phyloP scores from a whole-genome alignment of 306 rosid species.

The Boehmeria nivea region DNA sequence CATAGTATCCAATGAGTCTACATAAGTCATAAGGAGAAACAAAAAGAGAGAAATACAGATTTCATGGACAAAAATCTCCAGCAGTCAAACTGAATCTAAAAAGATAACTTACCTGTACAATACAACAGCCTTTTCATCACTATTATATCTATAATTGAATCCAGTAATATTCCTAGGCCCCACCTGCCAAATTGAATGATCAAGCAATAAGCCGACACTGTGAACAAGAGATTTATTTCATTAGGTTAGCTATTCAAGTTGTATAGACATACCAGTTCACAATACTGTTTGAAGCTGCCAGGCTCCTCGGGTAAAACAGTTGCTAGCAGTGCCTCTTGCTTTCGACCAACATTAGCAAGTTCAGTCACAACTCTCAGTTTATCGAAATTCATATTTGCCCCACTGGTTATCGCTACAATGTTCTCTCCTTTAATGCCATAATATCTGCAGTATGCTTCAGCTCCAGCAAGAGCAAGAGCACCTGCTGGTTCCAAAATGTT shows the following conservation, averaged over 20 bases:
- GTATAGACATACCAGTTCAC: conserved; percentile 66
- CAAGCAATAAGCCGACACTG: conserved; percentile 17
- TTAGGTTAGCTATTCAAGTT: not conserved
- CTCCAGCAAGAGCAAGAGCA: conserved; percentile 96
- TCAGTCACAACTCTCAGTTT: conserved; percentile 84
- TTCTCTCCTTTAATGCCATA: conserved; percentile 78
- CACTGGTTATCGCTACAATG: conserved; percentile 82
- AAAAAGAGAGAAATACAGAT: not conserved
- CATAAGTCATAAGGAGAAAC: too few species aligned
- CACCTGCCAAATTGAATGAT: conserved; percentile 44
- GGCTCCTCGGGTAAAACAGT: conserved; percentile 73
- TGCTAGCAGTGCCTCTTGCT: conserved; percentile 85
- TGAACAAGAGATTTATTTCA: not conserved
- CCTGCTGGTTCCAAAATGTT: conserved; percentile 97
- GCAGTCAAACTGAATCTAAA: not conserved
- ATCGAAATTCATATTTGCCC: conserved; percentile 98
- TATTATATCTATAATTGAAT: conserved; percentile 73
- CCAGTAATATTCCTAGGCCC: conserved; percentile 82
- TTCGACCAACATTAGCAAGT: conserved; percentile 90
- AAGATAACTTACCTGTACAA: conserved; percentile 60
- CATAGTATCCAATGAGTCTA: not conserved
- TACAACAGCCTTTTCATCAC: conserved; percentile 58
- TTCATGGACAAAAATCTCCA: not conserved
- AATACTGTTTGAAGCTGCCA: conserved; percentile 79
- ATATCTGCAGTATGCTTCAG: conserved; percentile 95